Evolutionary conservation across 768 basidiomycete genomes (phyloP), one percentile per base, ranked within the genome.

Genomic region (Lactarius hengduanensis): DNA sequence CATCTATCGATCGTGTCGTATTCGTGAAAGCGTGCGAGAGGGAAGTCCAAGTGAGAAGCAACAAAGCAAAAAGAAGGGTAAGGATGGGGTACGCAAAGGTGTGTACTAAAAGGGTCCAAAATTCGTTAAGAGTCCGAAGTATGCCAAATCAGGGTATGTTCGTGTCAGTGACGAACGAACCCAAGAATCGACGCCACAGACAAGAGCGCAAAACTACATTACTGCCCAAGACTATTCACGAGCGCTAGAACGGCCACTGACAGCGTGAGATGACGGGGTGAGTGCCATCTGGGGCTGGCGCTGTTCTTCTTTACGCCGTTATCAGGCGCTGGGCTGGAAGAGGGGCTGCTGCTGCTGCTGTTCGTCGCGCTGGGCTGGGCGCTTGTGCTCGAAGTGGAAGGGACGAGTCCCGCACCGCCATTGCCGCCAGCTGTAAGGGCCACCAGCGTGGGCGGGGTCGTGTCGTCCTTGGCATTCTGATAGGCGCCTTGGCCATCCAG

Each of bases 401-500:
- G 11, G n/a, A 36, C 18, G 30, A 68, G 55, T 11, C 67, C 67
- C 32, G 56, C 59, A 28, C 64, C 55, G 59, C 59, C 64, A 45
- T 61, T 32, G 30, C 64, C 64, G 15, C 38, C 67, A 20, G 64
- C 67, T 3, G 64, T 61, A 8, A 69, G 28, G 26, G 62, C 22
- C 9, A 55, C 54, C 18, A 11, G 15, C 4, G 16, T 54, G 26
- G 64, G 41, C 2, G 45, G 26, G 9, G 16, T 38, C 15, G 61
- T 40, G 1, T 53, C 38, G 4, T 57, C 50, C 26, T 36, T 11
- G 11, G 32, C 58, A 13, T 69, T 70, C 62, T 62, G 57, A 41
- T 63, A 70, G 30, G 64, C 70, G 22, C 67, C 62, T 16, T 32
- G 10, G n/a, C 68, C 72, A 45, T 66, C 69, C 64, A 76, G 38